These are phyloP conservation scores for Aspergillus ochraceoroseus DNA, from an alignment of 2,329 filamentous ascomycete genomes.

Conservation along the genomic window DNA sequence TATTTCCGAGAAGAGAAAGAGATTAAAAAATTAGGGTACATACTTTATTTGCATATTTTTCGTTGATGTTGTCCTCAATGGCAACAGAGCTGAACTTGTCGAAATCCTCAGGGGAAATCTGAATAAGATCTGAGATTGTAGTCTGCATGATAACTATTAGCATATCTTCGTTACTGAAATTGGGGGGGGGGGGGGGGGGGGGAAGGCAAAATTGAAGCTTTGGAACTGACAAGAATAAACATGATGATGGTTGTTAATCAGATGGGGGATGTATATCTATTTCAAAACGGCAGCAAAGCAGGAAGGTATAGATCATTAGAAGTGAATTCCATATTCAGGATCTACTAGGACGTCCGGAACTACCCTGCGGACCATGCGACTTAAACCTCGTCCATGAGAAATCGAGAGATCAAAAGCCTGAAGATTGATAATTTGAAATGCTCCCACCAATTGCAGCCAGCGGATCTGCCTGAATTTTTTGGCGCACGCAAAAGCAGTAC, in stretches of 20 bases:
- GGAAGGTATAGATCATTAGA: constrained; percentile 3
- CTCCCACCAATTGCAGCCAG: constrained; percentile 22
- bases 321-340: constrained; percentile 19
- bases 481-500: constrained; percentile 1
- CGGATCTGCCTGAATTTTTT: constrained; percentile 20
- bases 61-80: constrained; percentile 94
- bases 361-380: constrained; percentile 1
- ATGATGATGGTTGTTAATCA: constrained; percentile 29
- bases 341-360: constrained; percentile 1
- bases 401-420: constrained; percentile 3
- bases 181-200: too few relatives aligned
- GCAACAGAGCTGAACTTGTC: constrained; percentile 72
- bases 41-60: constrained; percentile 92
- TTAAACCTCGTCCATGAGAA: constrained; percentile 6
- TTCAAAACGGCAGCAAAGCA: constrained; percentile 12
- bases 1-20: background rate
- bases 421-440: constrained; percentile 5
- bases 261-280: constrained; percentile 11
- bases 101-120: constrained; percentile 86
- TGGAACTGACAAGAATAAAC: constrained; percentile 48
- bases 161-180: background rate
- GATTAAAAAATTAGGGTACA: background rate
- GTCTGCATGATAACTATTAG: constrained; percentile 54
- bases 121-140: constrained; percentile 88
- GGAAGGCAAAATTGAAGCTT: too few relatives aligned